Base-by-base conservation (phyloP, 164 flowering plant genomes). In the Cinnamomum micranthum region DNA sequence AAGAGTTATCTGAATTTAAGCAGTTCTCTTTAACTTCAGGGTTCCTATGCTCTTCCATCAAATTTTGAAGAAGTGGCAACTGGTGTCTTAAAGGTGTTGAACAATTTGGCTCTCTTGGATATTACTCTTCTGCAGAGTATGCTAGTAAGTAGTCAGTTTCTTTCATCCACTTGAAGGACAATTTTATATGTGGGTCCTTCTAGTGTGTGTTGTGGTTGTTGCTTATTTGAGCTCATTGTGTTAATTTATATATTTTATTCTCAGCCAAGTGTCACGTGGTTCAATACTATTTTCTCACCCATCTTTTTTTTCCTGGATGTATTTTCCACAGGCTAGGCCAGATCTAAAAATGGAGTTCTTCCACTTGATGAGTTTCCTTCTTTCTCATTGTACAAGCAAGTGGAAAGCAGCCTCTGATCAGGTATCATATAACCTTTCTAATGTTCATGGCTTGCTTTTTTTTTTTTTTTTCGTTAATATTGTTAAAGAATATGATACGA, bases 21-120 rank as follows among this genome's bases (percentile, higher is more conserved):
- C 14, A 72, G 11, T 27, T 47, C 41, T 65, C 10, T 70, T 78
- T 63, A 50, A 60, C 79, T 81, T 77, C 85, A 92, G 98, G 87
- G 76, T 31, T 84, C 90, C 17, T 88, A 89, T 85, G 83, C 86
- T 60, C 98, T 94, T 79, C 97, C 98, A 67, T 87, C 91, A 65
- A 94, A 94, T 83, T 94, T 94, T 76, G 98, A 92, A 81, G 98
- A 91, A 82, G 97, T 87, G 35, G 97, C 97, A 59, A 91, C 91
- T 75, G 96, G 97, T 73, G 95, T 94, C 51, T 85, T 94, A 77
- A 94, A 89, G 86, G 92, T 94, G 76, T 82, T 92, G 82, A 94
- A 94, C 82, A 92, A 89, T 89, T 79, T 94, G 81, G 97, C 97
- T 59, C 85, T 90, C 50, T 74, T 90, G 80, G 95, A 94, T 82